These are phyloP conservation scores for Chenopodium quinoa DNA, from an alignment of 148 eudicot genomes.

Conservation along the genomic window DNA sequence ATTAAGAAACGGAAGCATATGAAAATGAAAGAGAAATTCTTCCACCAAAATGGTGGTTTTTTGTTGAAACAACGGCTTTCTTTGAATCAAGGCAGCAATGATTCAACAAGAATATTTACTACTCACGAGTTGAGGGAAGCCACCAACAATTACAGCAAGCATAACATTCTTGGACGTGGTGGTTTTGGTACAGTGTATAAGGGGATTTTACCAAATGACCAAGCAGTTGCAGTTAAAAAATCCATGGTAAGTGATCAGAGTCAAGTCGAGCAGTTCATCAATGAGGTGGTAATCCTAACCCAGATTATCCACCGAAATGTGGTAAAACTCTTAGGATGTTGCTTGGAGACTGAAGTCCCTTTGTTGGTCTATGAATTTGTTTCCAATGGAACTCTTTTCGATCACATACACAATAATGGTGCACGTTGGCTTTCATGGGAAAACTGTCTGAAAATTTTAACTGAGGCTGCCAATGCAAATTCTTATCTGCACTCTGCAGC, in stretches of 20 bases:
- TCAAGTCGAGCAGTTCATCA: constrained; percentile 28
- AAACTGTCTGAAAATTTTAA: constrained; percentile 23
- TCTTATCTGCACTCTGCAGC: constrained; percentile 31
- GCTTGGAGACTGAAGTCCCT: constrained; percentile 31
- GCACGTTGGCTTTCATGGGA: constrained; percentile 19
- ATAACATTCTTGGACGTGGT: constrained; percentile 26
- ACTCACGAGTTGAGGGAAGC: constrained; percentile 15
- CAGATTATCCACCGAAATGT: constrained; percentile 29
- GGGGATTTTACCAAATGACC: constrained; percentile 21
- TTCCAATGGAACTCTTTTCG: constrained; percentile 24
- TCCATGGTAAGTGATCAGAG: constrained; percentile 16
- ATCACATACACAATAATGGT: constrained; percentile 17
- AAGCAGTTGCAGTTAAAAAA: constrained; percentile 26
- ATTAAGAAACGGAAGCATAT: constrained; percentile 17
- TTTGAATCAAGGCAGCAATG: constrained; percentile 2
- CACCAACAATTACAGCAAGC: constrained; percentile 22
- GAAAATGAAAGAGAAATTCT: constrained; percentile 20
- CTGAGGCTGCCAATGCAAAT: constrained; percentile 30
- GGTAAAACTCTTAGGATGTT: constrained; percentile 30
- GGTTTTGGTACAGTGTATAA: constrained; percentile 32
- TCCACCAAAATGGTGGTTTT: constrained; percentile 22
- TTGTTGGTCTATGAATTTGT: constrained; percentile 30
- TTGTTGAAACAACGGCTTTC: constrained; percentile 17
- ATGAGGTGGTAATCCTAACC: constrained; percentile 28
- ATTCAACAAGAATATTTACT: constrained; percentile 15